phyloP scores from a whole-genome alignment of 1,139 yeast species.

The Taphrina flavorubra region DNA sequence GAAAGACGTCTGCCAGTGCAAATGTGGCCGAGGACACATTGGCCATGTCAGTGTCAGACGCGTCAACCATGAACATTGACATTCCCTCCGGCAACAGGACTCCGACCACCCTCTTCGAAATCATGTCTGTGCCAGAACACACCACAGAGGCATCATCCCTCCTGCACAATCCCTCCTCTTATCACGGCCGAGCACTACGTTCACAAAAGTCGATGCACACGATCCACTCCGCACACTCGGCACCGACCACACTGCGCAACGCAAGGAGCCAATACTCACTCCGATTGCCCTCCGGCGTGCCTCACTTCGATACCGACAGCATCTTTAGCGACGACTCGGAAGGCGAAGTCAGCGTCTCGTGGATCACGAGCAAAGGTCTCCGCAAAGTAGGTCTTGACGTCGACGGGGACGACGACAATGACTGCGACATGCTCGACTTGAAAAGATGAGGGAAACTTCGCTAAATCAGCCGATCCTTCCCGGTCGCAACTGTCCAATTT shows the following conservation, averaged over 20 bases:
- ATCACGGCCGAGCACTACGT: conserved; percentile 6
- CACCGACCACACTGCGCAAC: conserved; percentile 3
- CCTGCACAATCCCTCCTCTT: background rate
- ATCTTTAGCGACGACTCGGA: conserved; percentile 29
- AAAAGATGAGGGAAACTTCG: background rate
- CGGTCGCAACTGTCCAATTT: background rate
- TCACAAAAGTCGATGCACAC: conserved; percentile 22
- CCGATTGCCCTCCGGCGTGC: conserved; percentile 11
- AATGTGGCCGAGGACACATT: background rate
- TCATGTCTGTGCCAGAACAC: conserved; percentile 12
- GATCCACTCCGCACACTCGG: background rate
- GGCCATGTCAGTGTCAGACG: conserved; percentile 1
- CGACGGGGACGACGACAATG: conserved; percentile 7
- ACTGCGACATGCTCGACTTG: conserved; percentile 18
- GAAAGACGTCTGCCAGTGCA: background rate
- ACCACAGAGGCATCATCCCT: background rate
- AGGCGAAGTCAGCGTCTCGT: conserved; percentile 24
- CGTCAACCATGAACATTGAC: conserved; percentile 14
- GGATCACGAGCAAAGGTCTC: conserved; percentile 25
- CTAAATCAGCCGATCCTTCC: too few species aligned
- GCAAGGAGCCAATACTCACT: conserved; percentile 9
- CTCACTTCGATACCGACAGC: conserved; percentile 20
- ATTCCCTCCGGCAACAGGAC: background rate
- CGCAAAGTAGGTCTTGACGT: conserved; percentile 14
- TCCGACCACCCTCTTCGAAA: conserved; percentile 5